Evolutionary conservation across 768 basidiomycete genomes (phyloP).

Genomic region (Galerina marginata): DNA sequence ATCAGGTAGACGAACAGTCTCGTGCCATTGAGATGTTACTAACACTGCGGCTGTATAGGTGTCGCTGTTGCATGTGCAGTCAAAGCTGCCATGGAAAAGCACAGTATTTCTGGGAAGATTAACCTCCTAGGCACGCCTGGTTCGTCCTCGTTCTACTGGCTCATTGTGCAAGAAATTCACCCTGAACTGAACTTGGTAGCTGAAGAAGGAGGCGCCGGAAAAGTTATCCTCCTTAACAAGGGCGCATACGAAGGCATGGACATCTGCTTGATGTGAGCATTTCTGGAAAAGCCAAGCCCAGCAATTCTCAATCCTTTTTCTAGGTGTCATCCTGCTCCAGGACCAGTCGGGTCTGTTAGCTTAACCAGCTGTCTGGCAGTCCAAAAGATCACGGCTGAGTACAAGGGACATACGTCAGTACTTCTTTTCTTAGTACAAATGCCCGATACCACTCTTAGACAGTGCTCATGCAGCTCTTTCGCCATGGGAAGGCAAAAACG

Average conservation of each 20-base stretch:
- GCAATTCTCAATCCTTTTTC: background rate
- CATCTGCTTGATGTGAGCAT: slow-evolving; percentile 70
- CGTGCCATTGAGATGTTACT: background rate
- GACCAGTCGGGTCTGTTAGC: slow-evolving; percentile 71
- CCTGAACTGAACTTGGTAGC: slow-evolving; percentile 36
- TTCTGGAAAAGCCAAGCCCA: background rate
- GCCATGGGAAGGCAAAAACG: slow-evolving; percentile 88
- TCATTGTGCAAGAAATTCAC: no score
- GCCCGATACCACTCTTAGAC: no score
- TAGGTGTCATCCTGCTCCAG: slow-evolving; percentile 86
- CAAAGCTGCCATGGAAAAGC: slow-evolving; percentile 62
- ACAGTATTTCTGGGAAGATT: slow-evolving; percentile 70
- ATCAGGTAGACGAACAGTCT: slow-evolving; percentile 31
- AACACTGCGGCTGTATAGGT: slow-evolving; percentile 38
- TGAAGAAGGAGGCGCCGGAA: slow-evolving; percentile 81
- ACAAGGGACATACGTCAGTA: slow-evolving; percentile 71
- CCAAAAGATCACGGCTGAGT: slow-evolving; percentile 64
- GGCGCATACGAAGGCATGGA: slow-evolving; percentile 82
- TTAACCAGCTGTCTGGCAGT: slow-evolving; percentile 69
- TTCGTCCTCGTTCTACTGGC: slow-evolving; percentile 25
- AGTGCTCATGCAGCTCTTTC: slow-evolving; percentile 78
- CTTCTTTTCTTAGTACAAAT: background rate
- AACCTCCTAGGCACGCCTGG: slow-evolving; percentile 82
- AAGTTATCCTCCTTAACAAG: slow-evolving; percentile 65
- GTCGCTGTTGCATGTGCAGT: slow-evolving; percentile 75